Base-by-base conservation (phyloP, 768 basidiomycete genomes). In the Suillus plorans region DNA sequence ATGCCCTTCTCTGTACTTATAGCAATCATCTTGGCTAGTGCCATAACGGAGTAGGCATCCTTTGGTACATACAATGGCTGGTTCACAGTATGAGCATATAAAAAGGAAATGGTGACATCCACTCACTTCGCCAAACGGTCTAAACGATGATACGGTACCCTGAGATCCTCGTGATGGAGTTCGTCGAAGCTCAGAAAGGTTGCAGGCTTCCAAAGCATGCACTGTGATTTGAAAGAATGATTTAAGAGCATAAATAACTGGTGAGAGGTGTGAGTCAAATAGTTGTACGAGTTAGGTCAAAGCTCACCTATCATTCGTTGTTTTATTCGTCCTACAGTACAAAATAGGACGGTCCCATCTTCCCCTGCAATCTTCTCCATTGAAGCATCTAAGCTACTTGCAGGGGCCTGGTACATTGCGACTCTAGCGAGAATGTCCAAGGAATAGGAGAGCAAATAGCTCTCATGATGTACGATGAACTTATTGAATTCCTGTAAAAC, bases 191-290 rank as follows among this genome's bases (percentile, higher is more conserved):
- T 83, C 82, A 18, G 75, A 72, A 8, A 78, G 72, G 64, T 80
- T 76, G 50, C 84, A 74, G 3, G 82, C 84, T 73, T 94, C 90
- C 18, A 92, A 66, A 13, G 84, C 80, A 66, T 90, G 82, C 36
- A 94, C 73, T 3, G 84, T 85, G 3, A 82, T 75, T 64, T 90
- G 85, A 49, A 91, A 73, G 49, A 87, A 64, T 81, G 81, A 77
- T 89, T 92, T 64, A 79, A 83, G 9, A 34, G 87, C 85, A 72
- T 86, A 92, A 16, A 92, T 80, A 56, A 94, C 93, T 94, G 20
- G 28, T 42, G 12, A 28, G 12, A 41, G 16, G 7, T 28, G 39
- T 59, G 6, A 59, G 66, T 2, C 22, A 6, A 36, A 31, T 22
- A 25, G 10, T 1, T 25, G 20, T 64, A 34, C 18, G 28, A 59